Evolutionary conservation across 345 rosid genomes (phyloP).

Genomic region (Punica granatum): DNA sequence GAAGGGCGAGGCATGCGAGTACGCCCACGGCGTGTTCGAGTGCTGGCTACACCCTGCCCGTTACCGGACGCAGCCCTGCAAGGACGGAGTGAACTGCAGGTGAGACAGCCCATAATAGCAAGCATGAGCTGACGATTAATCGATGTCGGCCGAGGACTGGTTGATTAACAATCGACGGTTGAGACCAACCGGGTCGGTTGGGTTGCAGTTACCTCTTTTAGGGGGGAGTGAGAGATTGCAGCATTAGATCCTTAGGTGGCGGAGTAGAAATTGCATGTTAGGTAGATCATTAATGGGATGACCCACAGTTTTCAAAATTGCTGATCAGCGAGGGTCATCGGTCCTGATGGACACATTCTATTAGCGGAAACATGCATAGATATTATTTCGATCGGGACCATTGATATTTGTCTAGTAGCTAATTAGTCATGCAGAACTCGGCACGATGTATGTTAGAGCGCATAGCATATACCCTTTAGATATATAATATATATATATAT

Average conservation of each 20-base stretch:
- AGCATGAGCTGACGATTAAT: too few species aligned
- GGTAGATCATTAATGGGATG: not conserved
- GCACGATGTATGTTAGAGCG: too few species aligned
- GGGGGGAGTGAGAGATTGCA: not conserved
- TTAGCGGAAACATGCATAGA: too few species aligned
- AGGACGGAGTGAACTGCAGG: conserved; percentile 64
- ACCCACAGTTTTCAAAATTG: not conserved
- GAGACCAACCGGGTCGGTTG: not conserved
- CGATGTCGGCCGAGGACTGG: too few species aligned
- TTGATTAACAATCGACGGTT: not conserved
- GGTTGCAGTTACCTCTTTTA: not conserved
- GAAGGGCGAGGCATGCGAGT: conserved; percentile 18
- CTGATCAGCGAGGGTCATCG: not conserved
- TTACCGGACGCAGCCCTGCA: conserved; percentile 87
- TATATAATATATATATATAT: too few species aligned
- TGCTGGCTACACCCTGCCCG: conserved; percentile 96
- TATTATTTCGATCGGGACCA: too few species aligned
- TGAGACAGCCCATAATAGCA: conserved; percentile 13
- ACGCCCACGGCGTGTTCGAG: conserved; percentile 71
- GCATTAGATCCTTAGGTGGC: not conserved
- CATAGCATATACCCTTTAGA: too few species aligned
- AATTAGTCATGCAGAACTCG: too few species aligned
- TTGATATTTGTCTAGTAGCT: too few species aligned
- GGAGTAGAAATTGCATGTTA: not conserved
- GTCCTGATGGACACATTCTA: too few species aligned